Base-by-base conservation (phyloP, 345 rosid genomes). In the Eutrema japonicum region DNA sequence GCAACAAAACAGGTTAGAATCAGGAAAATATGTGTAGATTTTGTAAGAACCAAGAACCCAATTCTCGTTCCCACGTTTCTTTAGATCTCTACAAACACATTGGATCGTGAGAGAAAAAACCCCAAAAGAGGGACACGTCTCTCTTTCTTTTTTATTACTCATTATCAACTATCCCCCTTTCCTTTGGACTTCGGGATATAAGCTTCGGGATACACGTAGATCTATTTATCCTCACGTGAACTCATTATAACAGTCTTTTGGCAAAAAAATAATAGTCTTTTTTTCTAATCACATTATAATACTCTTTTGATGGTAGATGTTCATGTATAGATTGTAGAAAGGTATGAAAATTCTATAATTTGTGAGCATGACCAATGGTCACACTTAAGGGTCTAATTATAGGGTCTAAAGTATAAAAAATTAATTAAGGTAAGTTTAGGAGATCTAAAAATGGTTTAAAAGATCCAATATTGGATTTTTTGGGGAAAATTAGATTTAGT, bases 121-220 rank as follows among this genome's bases (percentile, higher is more conserved):
- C 49, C 18, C 7, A 40, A 50, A 66, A 14, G 37, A 18, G 61
- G 65, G 66, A 58, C 73, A 74, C 78, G 77, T 73, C 11, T 47
- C 58, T 29, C 59, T 56, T 65, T 16, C 43, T 18, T 66, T 65
- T 46, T 46, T 0, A 8, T 36, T 42, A 55, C 46, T 55, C 55
- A 27, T 26, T 52, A 47, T 57, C 56, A 64, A 42, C 54, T 52
- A 36, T 51, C 12, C 13, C 50, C 32, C 36, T 50, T 50, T 4
- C 3, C 40, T 32, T 47, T 5, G 51, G 43, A 41, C n/a, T n/a
- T n/a, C n/a, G n/a, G n/a, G n/a, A n/a, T 51, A 33, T 4, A 40
- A 37, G 50, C 71, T 56, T 66, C 32, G 66, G 71, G 72, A 73
- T 56, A 32, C 66, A 47, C 72, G 72, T 47, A 66, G 71, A 74